Conservation (phyloP, 805 yeast genomes). For the Kodamaea lidongshanica region DNA sequence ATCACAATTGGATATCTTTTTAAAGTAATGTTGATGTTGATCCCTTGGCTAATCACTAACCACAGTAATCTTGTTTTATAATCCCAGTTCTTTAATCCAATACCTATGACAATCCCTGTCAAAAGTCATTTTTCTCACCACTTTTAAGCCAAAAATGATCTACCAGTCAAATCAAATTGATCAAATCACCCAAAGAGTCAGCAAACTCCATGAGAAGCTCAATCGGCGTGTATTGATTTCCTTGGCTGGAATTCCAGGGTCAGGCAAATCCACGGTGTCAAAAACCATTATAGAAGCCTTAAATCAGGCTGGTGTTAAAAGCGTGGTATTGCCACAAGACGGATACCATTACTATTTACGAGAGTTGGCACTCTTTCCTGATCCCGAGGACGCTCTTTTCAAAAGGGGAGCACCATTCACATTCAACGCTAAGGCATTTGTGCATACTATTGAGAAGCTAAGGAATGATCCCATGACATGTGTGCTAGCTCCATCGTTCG, state of each 20-base stretch:
- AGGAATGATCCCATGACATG: conserved; percentile 2
- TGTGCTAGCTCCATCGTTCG: conserved; percentile 20
- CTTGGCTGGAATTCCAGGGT: conserved; percentile 76
- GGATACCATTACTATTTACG: conserved; percentile 33
- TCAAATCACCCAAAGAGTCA: conserved; percentile 1
- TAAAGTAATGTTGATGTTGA: too few species aligned
- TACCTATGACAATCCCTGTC: too few species aligned
- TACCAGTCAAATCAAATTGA: not conserved
- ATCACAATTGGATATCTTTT: too few species aligned
- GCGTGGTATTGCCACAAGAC: conserved; percentile 33
- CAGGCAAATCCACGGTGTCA: conserved; percentile 75
- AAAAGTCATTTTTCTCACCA: too few species aligned
- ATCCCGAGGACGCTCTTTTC: conserved; percentile 51
- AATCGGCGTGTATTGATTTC: conserved; percentile 44
- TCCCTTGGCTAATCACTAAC: too few species aligned
- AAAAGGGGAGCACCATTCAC: conserved; percentile 85
- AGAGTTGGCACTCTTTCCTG: conserved; percentile 35
- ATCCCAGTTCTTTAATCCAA: too few species aligned
- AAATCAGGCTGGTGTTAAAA: conserved; percentile 10
- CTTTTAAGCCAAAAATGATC: not conserved
- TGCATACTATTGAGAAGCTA: conserved; percentile 8
- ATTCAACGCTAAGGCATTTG: conserved; percentile 51
- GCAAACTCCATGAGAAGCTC: conserved; percentile 9
- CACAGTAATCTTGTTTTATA: too few species aligned
- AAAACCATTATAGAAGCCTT: conserved; percentile 32